Conservation (phyloP, 202 grass and related monocot genomes). For the Musa balbisiana region DNA sequence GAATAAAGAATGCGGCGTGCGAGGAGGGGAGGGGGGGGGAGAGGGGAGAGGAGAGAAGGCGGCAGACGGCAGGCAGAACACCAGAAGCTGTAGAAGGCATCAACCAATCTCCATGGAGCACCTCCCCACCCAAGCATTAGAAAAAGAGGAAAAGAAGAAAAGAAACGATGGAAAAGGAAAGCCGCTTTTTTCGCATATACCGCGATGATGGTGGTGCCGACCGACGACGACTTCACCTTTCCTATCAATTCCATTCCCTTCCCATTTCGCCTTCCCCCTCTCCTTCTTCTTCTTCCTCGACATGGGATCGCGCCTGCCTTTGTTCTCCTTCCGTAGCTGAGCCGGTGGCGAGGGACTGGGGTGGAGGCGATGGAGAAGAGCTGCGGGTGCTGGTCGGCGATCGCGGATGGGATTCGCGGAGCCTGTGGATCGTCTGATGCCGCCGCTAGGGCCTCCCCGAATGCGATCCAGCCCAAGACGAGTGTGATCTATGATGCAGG, state of each 20-base stretch:
- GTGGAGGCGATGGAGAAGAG: conserved; percentile 32
- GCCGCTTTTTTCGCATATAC: conserved; percentile 22
- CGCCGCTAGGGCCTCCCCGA: conserved; percentile 9
- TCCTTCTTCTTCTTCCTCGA: conserved; percentile 28
- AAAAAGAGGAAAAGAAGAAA: background rate
- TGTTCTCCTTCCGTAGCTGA: conserved; percentile 11
- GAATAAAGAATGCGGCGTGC: too few species aligned
- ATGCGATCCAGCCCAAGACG: conserved; percentile 36
- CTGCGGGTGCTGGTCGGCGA: conserved; percentile 72
- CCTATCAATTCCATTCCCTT: conserved; percentile 1
- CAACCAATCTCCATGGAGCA: too few species aligned
- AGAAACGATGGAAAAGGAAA: conserved; percentile 1
- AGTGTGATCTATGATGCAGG: conserved; percentile 81
- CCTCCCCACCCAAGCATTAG: too few species aligned
- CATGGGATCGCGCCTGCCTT: conserved; percentile 24
- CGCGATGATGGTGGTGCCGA: conserved; percentile 49
- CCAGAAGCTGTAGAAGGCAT: too few species aligned
- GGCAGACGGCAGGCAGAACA: too few species aligned
- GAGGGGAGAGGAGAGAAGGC: too few species aligned
- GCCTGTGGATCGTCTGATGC: conserved; percentile 34
- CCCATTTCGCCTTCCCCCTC: conserved; percentile 14
- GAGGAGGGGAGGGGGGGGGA: too few species aligned
- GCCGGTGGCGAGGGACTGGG: conserved; percentile 15
- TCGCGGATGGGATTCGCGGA: conserved; percentile 43
- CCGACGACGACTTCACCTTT: conserved; percentile 22